Evolutionary conservation across 2,329 filamentous ascomycete genomes (phyloP).

Genomic region (Lachnellula hyalina): DNA sequence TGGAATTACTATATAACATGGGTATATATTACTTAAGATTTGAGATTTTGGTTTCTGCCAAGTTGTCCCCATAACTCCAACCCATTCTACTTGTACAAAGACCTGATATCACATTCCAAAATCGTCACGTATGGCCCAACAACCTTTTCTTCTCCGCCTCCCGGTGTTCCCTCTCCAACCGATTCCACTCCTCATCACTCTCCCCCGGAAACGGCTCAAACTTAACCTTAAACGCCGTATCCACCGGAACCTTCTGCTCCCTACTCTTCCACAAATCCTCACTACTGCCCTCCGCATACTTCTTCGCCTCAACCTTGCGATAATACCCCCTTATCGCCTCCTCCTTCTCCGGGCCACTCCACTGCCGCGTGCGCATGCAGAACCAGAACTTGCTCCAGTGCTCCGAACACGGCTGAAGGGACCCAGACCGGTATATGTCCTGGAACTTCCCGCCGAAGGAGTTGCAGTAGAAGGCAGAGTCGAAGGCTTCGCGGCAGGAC

Average conservation of each 20-base stretch:
- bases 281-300: conserved; percentile 58
- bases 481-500: conserved; percentile 87
- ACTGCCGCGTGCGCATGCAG: conserved; percentile 80
- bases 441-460: conserved; percentile 88
- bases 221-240: conserved; percentile 30
- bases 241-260: conserved; percentile 50
- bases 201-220: conserved; percentile 36
- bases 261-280: conserved; percentile 87
- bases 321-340: conserved; percentile 35
- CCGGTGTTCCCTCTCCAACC: conserved; percentile 24
- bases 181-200: conserved; percentile 37
- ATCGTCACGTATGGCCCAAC: conserved; percentile 8
- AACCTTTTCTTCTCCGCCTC: background rate
- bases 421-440: conserved; percentile 82
- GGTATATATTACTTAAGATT: background rate
- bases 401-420: conserved; percentile 69
- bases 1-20: background rate
- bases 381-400: conserved; percentile 96
- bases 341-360: conserved; percentile 53
- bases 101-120: background rate
- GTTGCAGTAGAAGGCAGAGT: conserved; percentile 91
- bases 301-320: conserved; percentile 48
- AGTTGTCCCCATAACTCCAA: background rate
- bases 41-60: background rate
- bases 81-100: background rate